Evolutionary conservation across 805 yeast species (phyloP).

Genomic region (Candida peoriensis): DNA sequence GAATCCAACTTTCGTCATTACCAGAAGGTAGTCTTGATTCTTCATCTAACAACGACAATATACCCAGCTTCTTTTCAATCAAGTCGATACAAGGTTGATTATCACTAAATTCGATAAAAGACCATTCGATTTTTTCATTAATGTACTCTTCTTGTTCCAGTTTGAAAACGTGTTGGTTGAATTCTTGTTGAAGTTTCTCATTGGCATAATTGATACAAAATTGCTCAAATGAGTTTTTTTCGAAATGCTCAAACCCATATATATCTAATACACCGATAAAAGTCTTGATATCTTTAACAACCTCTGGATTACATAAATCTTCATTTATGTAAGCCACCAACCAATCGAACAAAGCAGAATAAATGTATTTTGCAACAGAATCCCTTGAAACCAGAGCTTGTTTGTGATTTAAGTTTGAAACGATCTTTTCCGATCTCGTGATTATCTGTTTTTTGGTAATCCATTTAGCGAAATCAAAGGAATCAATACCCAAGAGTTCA

Average conservation of each 20-base stretch:
- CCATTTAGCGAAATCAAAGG: constrained; percentile 80
- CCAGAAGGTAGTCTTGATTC: constrained; percentile 95
- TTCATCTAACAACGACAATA: constrained; percentile 84
- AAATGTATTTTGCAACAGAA: constrained; percentile 93
- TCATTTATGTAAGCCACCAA: constrained; percentile 77
- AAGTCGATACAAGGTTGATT: constrained; percentile 94
- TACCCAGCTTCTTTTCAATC: constrained; percentile 86
- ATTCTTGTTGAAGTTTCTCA: constrained; percentile 95
- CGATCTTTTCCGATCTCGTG: constrained; percentile 90
- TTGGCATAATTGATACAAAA: constrained; percentile 96
- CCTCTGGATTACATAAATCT: constrained; percentile 74
- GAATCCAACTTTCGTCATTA: constrained; percentile 86
- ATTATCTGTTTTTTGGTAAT: constrained; percentile 84
- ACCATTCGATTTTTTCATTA: constrained; percentile 91
- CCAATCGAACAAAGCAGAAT: constrained; percentile 94
- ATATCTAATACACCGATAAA: constrained; percentile 97
- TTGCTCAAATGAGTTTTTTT: constrained; percentile 91
- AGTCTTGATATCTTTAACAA: constrained; percentile 51
- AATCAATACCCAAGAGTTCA: constrained; percentile 75
- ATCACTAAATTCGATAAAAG: constrained; percentile 91
- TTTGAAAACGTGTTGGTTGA: constrained; percentile 95
- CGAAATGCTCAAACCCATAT: constrained; percentile 96
- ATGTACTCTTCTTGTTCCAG: constrained; percentile 95
- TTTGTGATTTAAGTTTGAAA: constrained; percentile 71
- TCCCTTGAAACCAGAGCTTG: constrained; percentile 92